Conservation (phyloP, 2,329 filamentous ascomycete species). For the Plectosphaerella plurivora region DNA sequence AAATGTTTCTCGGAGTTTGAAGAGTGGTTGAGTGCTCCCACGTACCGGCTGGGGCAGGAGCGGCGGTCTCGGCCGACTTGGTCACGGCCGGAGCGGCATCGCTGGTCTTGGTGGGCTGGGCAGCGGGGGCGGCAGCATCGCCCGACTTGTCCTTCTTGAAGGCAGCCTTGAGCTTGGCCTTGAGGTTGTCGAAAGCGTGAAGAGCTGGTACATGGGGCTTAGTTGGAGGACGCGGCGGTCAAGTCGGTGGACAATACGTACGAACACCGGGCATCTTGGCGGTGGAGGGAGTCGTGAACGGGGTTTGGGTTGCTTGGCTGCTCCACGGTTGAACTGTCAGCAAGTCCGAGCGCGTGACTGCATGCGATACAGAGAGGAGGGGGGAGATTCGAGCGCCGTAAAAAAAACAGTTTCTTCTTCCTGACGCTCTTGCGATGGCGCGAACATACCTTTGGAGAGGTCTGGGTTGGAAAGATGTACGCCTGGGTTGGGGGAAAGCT, state of each 20-base stretch:
- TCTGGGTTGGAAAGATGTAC: too few species aligned
- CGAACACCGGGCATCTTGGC: constrained; percentile 48
- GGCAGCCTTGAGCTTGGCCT: constrained; percentile 47
- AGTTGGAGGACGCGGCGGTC: constrained; percentile 5
- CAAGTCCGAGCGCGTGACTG: too few species aligned
- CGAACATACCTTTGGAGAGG: too few species aligned
- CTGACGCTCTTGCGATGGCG: too few species aligned
- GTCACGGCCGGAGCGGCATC: constrained; percentile 18
- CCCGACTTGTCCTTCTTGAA: constrained; percentile 41
- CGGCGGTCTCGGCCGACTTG: constrained; percentile 20
- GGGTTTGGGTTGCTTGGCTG: background rate
- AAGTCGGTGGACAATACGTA: constrained; percentile 26
- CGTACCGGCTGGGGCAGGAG: constrained; percentile 13
- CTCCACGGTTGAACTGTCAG: too few species aligned
- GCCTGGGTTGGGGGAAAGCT: too few species aligned
- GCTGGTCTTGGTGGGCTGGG: constrained; percentile 21
- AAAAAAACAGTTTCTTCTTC: too few species aligned
- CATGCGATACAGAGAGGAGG: too few species aligned
- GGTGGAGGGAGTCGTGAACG: constrained; percentile 10
- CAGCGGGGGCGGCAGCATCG: constrained; percentile 14
- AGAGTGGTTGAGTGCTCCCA: background rate
- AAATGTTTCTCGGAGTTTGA: background rate
- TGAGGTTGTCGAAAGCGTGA: constrained; percentile 49
- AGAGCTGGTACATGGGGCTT: constrained; percentile 30
- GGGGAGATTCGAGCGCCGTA: too few species aligned